Base-by-base conservation (phyloP, 345 rosid species). In the Erucastrum elatum region DNA sequence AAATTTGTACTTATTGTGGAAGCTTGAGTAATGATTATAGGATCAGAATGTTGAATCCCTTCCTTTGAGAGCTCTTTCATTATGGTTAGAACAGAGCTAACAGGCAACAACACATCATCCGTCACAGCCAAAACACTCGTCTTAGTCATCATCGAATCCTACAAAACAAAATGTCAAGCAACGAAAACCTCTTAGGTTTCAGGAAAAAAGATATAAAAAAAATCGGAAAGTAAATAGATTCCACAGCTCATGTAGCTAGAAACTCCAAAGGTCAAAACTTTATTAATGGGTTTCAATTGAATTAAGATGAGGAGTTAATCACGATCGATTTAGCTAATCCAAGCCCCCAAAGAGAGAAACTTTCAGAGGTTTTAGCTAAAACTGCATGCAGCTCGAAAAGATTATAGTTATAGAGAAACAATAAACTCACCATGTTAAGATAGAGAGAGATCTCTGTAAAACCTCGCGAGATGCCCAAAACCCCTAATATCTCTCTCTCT, bases 1-100 rank as follows among this genome's bases (percentile, higher is more conserved):
- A 65, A 70, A 37, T 46, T 30, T 11, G 15, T 87, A 90, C 97
- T 84, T 56, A 84, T 53, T 49, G 82, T 75, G 33, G 91, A 86
- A 6, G 95, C 90, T 79, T 89, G 96, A n/a, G 92, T 84, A 44
- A 90, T 76, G 29, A 89, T 76, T 30, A 79, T 79, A 82, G 92
- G 87, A 68, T 86, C 86, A 29, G 71, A 87, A 17, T 62, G 68
- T 15, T 82, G 82, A 41, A 71, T 33, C 30, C 71, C 81, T 26
- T 74, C 86, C 9, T 63, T 79, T 15, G 70, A 82, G 73, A 81
- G 79, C 82, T 82, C 85, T 84, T 79, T 79, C 30, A 82, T 66
- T 12, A 83, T 41, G 74, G 79, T 35, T 2, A 75, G 63, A 79
- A 86, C 84, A 59, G 83, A 75, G 74, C 82, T 79, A 67, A 79